Base-by-base conservation (phyloP, 257 asterid genomes). In the Solanum neorickii region DNA sequence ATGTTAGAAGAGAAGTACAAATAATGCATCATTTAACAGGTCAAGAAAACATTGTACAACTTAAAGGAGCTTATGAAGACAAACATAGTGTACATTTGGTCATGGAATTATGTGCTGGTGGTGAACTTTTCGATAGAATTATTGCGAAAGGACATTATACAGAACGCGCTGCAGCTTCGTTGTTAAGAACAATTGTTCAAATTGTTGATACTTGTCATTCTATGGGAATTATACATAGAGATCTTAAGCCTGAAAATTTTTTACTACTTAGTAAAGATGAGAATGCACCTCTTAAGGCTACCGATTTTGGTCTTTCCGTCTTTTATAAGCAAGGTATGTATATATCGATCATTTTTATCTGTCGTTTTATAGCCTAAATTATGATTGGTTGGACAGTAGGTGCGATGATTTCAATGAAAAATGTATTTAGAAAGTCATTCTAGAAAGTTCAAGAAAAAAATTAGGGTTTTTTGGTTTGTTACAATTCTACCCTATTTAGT, bases 221-320 rank as follows among this genome's bases (percentile, higher is more conserved):
- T 6, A 93, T 94, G 98, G 98, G 98, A 74, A 98, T 96, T 5
- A 96, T 96, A 56, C 98, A 94, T 33, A 92, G 98, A 87, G 98
- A 96, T 91, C 97, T 96, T 60, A 96, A 96, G 92, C 98, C 98
- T 0, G 98, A 96, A 89, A 94, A 96, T 88, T 96, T 96, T 93
- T 91, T 96, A 88, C 93, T 96, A 41, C 78, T 94, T 85, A 94
- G 60, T 65, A 94, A 94, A 90, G 95, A 96, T 2, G 98, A 96
- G 68, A 77, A 93, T 87, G 91, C 98, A 6, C 98, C 98, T 9
- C 94, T 96, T 23, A 94, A 94, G 92, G 98, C 95, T 21, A 96
- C 98, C 0, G 98, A 96, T 91, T 96, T 96, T 31, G 98, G 98
- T 14, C 95, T 96, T 12, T 96, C 98, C 1, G 96, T 94, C 5